These are phyloP conservation scores for Hyphopichia pseudoburtonii DNA, from an alignment of 1,139 yeast genomes.

Conservation along the genomic window DNA sequence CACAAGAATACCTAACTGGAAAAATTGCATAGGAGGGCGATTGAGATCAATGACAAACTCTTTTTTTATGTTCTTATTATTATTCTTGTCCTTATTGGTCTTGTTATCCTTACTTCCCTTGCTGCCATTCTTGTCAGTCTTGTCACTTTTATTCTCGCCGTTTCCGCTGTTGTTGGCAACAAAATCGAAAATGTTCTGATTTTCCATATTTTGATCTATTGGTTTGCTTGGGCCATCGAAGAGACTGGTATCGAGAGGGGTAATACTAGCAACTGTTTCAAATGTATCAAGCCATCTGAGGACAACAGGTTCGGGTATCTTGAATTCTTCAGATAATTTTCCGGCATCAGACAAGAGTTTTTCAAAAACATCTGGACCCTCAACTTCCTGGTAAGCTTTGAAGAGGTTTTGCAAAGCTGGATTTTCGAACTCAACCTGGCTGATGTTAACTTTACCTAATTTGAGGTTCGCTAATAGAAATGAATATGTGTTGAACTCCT, in stretches of 20 bases:
- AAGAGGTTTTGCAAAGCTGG: slow-evolving; percentile 24
- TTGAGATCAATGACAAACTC: slow-evolving; percentile 28
- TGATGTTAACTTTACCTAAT: background rate
- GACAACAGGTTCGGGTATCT: slow-evolving; percentile 19
- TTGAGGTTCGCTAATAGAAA: too few species aligned
- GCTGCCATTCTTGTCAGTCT: background rate
- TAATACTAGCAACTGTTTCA: too few species aligned
- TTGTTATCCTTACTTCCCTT: slow-evolving; percentile 8
- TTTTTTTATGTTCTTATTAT: background rate
- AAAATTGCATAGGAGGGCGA: slow-evolving; percentile 24
- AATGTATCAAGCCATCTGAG: slow-evolving; percentile 34
- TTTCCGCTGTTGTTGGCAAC: too few species aligned
- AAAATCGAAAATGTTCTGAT: too few species aligned
- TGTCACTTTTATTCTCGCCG: too few species aligned
- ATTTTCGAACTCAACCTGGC: slow-evolving; percentile 28
- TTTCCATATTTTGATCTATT: too few species aligned
- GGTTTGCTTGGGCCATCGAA: slow-evolving; percentile 1
- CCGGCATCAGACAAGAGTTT: slow-evolving; percentile 9
- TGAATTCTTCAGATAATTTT: slow-evolving; percentile 14
- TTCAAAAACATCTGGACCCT: background rate
- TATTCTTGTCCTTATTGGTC: slow-evolving; percentile 5
- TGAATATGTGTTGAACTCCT: too few species aligned
- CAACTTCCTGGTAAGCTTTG: slow-evolving; percentile 12
- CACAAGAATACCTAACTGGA: slow-evolving; percentile 31
- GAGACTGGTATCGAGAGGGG: slow-evolving; percentile 8